Conservation (phyloP, 768 basidiomycete species). For the Mycena maculata region DNA sequence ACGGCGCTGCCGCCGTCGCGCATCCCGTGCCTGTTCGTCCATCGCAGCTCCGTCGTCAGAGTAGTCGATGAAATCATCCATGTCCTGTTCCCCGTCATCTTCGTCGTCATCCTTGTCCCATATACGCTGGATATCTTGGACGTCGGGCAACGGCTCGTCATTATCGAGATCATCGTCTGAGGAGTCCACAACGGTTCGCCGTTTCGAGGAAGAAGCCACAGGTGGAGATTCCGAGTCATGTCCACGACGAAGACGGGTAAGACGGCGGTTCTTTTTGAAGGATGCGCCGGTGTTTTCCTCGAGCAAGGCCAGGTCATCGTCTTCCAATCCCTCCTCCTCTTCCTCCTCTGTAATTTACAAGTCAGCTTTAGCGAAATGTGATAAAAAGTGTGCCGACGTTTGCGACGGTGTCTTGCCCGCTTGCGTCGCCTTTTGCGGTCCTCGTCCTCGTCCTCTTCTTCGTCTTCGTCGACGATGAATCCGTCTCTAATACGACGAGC, state of each 20-base stretch:
- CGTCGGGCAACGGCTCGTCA: slow-evolving; percentile 63
- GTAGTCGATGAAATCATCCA: slow-evolving; percentile 84
- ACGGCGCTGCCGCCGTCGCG: slow-evolving; percentile 73
- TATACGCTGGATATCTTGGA: slow-evolving; percentile 75
- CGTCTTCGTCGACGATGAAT: slow-evolving; percentile 92
- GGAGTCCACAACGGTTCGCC: slow-evolving; percentile 71
- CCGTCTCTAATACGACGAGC: slow-evolving; percentile 82
- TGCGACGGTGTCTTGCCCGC: slow-evolving; percentile 74
- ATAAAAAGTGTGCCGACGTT: slow-evolving; percentile 49
- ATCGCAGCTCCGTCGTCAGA: slow-evolving; percentile 75
- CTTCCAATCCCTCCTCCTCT: slow-evolving; percentile 84
- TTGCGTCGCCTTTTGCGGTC: slow-evolving; percentile 70
- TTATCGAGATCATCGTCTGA: slow-evolving; percentile 82
- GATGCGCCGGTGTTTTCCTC: slow-evolving; percentile 91
- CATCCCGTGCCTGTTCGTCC: slow-evolving; percentile 82
- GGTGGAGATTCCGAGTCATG: slow-evolving; percentile 79
- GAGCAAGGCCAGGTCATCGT: slow-evolving; percentile 90
- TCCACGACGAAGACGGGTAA: slow-evolving; percentile 79
- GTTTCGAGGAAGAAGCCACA: slow-evolving; percentile 68
- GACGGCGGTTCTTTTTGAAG: slow-evolving; percentile 69
- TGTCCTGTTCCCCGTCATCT: slow-evolving; percentile 79
- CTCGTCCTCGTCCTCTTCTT: slow-evolving; percentile 80
- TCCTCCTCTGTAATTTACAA: slow-evolving; percentile 48
- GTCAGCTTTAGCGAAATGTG: slow-evolving; percentile 11
- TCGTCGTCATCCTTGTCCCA: slow-evolving; percentile 93